Evolutionary conservation across 768 basidiomycete genomes (phyloP), one percentile per base, ranked within the genome.

Genomic region (Paxillus rubicundulus): DNA sequence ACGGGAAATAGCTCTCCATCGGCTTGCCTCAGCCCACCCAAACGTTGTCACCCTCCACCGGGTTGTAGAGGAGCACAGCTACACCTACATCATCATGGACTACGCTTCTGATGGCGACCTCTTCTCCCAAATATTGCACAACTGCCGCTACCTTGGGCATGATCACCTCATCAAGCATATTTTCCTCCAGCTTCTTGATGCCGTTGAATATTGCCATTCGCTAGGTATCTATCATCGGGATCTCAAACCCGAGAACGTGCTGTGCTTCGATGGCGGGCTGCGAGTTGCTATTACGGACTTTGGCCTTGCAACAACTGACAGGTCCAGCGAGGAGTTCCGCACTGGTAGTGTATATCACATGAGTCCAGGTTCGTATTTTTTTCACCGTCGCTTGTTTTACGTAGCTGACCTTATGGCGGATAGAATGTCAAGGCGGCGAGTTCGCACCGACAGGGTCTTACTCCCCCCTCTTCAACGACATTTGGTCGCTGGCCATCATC

Each of bases 311-410:
- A 97, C 95, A 5, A 88, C 87, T 18, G 92, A 96, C 57, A 82
- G 81, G 64, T 75, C 82, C 50, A 93, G 91, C 62, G 81, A 81
- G 49, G 95, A 98, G 69, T 92, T 94, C 70, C 84, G 91, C 47
- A 97, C 94, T 33, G 95, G 95, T n/a, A 94, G 91, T 61, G 84
- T 94, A n/a, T 97, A 93, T 71, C 96, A 97, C 72, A 95, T 98
- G 89, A 94, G 92, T 64, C 95, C 95, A 71, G 92, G 89, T 85
- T 70, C 45, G 79, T 69, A 50, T 43, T 42, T 39, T 39, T 49
- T 24, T 42, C 46, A 41, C 24, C 16, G 24, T 56, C 53, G 49
- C 48, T 39, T 48, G 54, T 16, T 57, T 52, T 32, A 46, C 47
- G 37, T 55, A 46, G 24, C 56, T 57, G 27, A 57, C 60, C 67